phyloP scores from a whole-genome alignment of 2,329 filamentous ascomycete species.

The Monosporascus sp. region DNA sequence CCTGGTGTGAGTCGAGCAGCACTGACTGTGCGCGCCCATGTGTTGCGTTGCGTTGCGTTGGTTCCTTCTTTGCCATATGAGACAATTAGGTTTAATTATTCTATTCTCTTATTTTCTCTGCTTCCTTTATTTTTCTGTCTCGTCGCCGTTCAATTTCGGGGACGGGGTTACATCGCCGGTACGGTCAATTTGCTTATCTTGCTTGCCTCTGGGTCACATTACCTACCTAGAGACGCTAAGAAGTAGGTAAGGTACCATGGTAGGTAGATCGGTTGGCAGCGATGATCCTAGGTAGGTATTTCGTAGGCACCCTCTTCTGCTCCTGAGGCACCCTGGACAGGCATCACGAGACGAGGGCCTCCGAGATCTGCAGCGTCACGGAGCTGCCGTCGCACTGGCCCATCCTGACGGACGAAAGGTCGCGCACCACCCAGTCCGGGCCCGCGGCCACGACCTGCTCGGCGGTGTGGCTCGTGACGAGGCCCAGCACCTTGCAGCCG shows the following conservation, averaged over 20 bases:
- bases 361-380: conserved; percentile 62
- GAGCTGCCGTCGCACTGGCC: conserved; percentile 47
- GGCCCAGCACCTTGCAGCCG: conserved; percentile 77
- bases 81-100: not conserved
- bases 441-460: conserved; percentile 67
- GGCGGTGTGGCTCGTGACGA: conserved; percentile 77
- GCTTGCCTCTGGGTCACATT: not conserved
- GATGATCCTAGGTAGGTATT: not conserved
- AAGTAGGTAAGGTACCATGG: not conserved
- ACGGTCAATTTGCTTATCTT: too few species aligned
- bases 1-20: not conserved
- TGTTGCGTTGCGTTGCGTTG: not conserved
- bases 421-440: conserved; percentile 84
- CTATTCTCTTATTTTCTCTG: not conserved
- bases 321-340: not conserved
- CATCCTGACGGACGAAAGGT: conserved; percentile 70
- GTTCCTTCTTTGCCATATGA: not conserved
- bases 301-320: not conserved
- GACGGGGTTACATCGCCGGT: not conserved
- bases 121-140: not conserved
- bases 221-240: not conserved
- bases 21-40: not conserved
- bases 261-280: not conserved
- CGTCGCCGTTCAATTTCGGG: not conserved
- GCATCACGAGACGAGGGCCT: conserved; percentile 42